Percentiles rank a stretch among this genome's conserved stretches.
phyloP scores from a whole-genome alignment of 371 early-diverging fungal genomes.

The Rhizomucor miehei region DNA sequence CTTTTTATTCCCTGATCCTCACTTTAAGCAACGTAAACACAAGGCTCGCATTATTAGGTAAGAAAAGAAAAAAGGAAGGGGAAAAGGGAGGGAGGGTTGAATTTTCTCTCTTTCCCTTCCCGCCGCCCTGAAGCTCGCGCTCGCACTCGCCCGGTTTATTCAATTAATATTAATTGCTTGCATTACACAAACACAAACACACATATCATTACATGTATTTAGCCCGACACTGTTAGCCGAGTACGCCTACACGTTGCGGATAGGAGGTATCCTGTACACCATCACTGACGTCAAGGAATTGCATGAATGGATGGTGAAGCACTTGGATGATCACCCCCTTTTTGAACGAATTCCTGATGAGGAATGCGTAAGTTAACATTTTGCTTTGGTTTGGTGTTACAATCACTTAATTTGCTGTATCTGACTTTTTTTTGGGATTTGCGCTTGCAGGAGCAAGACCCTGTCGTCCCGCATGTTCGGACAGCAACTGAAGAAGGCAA shows the following conservation, averaged over 20 bases:
- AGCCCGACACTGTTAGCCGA: constrained; percentile 85
- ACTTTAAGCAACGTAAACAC: constrained; percentile 99
- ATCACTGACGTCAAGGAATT: constrained; percentile 95
- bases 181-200: too few species aligned
- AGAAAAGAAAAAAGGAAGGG: constrained; percentile 2
- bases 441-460: constrained; percentile 67
- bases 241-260: constrained; percentile 90
- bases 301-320: constrained; percentile 95
- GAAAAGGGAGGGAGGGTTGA: not conserved
- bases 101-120: too few species aligned
- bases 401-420: too few species aligned
- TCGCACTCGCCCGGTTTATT: too few species aligned
- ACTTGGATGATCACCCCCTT: constrained; percentile 90
- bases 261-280: constrained; percentile 94
- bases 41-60: constrained; percentile 97
- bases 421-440: too few species aligned
- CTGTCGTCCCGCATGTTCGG: constrained; percentile 80
- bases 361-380: constrained; percentile 63
- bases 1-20: constrained; percentile 99
- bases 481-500: constrained; percentile 96
- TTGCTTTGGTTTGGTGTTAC: not conserved
- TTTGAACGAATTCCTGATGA: constrained; percentile 86
- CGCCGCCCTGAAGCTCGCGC: too few species aligned
- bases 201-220: too few species aligned
- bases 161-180: too few species aligned